Evolutionary conservation across 2,329 filamentous ascomycete species (phyloP).

Genomic region (Cladosporium sp.): DNA sequence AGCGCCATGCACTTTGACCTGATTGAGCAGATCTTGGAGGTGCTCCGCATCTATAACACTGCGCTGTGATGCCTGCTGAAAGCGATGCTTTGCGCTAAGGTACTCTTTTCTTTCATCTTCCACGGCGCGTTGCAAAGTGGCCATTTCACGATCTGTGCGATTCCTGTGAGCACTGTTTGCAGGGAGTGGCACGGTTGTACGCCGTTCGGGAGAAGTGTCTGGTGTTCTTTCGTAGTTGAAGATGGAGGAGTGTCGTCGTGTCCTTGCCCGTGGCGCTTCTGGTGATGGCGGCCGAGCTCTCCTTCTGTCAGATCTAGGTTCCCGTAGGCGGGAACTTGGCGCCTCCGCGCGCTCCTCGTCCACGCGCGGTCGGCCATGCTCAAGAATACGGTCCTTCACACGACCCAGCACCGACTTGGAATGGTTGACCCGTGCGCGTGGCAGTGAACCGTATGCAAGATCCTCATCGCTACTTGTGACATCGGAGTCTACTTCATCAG

Average conservation of each 20-base stretch:
- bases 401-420: neutral
- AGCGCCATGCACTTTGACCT: conserved; percentile 19
- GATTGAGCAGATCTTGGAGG: conserved; percentile 23
- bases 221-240: neutral
- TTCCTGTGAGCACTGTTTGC: neutral
- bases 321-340: neutral
- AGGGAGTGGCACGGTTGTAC: neutral
- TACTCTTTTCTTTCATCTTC: conserved; percentile 14
- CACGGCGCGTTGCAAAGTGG: conserved; percentile 21
- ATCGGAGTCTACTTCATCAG: neutral
- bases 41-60: conserved; percentile 18
- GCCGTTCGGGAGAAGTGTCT: conserved; percentile 2
- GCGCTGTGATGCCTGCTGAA: conserved; percentile 24
- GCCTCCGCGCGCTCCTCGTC: neutral
- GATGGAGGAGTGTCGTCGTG: neutral
- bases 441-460: conserved; percentile 8
- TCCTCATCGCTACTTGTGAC: conserved; percentile 2
- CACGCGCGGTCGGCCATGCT: neutral
- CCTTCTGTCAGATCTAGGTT: neutral
- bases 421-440: neutral
- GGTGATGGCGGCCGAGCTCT: neutral
- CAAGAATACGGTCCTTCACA: conserved; percentile 5
- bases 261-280: neutral
- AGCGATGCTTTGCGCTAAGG: conserved; percentile 17
- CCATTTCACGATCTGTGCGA: neutral